phyloP scores from a whole-genome alignment of 305 asterid genomes.

The Fraxinus floribunda region DNA sequence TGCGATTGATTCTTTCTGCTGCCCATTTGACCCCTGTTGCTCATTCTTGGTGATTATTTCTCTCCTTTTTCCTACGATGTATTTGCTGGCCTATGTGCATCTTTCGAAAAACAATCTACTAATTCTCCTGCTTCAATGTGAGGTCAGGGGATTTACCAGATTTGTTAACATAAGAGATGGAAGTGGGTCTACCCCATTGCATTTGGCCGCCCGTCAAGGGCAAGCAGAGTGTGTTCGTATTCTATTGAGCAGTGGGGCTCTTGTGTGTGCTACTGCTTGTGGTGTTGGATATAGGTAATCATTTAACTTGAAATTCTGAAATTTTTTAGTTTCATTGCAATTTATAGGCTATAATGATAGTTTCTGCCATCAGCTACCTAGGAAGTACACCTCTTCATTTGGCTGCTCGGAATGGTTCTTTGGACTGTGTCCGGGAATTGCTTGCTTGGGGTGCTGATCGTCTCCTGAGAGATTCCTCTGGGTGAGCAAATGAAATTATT shows the following conservation, averaged over 20 bases:
- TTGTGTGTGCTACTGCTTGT: constrained; percentile 54
- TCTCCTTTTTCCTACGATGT: not conserved
- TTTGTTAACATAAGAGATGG: constrained; percentile 79
- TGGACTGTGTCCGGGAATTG: constrained; percentile 80
- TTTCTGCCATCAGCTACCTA: constrained; percentile 40
- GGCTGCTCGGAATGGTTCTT: constrained; percentile 86
- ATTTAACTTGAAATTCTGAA: not conserved
- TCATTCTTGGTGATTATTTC: constrained; percentile 59
- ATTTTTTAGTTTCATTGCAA: not conserved
- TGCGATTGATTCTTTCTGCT: constrained; percentile 61
- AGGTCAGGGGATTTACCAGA: constrained; percentile 76
- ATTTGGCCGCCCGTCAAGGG: constrained; percentile 76
- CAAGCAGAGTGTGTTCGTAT: constrained; percentile 57
- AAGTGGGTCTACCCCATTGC: constrained; percentile 81
- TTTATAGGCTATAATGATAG: constrained; percentile 16
- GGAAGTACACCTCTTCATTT: constrained; percentile 87
- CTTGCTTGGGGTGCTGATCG: constrained; percentile 90
- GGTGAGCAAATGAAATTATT: constrained; percentile 42
- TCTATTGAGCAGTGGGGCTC: constrained; percentile 68
- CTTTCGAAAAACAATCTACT: not conserved
- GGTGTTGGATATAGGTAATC: constrained; percentile 63
- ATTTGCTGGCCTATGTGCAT: not conserved
- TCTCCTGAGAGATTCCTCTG: constrained; percentile 67
- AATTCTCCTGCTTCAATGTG: constrained; percentile 27
- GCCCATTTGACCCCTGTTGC: constrained; percentile 62